These are phyloP conservation scores for Coemansia sp. DNA, from an alignment of 192 early-diverging fungal species.

Conservation along the genomic window DNA sequence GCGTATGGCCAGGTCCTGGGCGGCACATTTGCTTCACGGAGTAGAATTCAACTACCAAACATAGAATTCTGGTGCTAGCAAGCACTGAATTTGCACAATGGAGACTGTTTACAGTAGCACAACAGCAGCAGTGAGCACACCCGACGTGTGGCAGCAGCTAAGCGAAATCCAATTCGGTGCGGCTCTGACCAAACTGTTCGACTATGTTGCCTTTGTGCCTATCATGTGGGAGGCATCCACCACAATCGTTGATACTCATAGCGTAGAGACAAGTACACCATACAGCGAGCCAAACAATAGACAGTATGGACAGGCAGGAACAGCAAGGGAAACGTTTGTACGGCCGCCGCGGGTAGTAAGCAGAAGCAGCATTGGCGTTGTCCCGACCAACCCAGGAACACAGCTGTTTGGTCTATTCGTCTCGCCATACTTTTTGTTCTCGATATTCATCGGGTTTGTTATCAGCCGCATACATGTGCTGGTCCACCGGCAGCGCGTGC, in stretches of 20 bases:
- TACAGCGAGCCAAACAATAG: neutral
- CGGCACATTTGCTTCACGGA: neutral
- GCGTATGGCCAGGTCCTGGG: neutral
- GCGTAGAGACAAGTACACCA: neutral
- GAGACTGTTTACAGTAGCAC: conserved; percentile 4
- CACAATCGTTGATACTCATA: neutral
- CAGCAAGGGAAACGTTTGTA: neutral
- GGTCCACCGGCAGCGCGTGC: conserved; percentile 44
- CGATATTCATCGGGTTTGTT: conserved; percentile 31
- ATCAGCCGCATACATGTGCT: conserved; percentile 52
- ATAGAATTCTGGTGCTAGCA: neutral
- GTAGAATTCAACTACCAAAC: neutral
- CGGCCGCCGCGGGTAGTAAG: neutral
- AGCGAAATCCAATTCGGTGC: conserved; percentile 31
- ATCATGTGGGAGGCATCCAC: conserved; percentile 11
- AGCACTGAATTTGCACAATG: conserved; percentile 1
- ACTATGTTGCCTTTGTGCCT: conserved; percentile 19
- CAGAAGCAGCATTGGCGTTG: conserved; percentile 8
- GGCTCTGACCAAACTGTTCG: conserved; percentile 18
- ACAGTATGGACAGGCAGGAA: neutral
- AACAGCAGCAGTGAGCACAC: conserved; percentile 6
- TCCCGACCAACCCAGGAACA: conserved; percentile 11
- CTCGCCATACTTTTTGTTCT: conserved; percentile 49
- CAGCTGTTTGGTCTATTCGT: conserved; percentile 50
- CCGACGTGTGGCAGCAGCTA: conserved; percentile 54